Base-by-base conservation (phyloP, 2,329 filamentous ascomycete genomes). In the Talaromyces verruculosus region DNA sequence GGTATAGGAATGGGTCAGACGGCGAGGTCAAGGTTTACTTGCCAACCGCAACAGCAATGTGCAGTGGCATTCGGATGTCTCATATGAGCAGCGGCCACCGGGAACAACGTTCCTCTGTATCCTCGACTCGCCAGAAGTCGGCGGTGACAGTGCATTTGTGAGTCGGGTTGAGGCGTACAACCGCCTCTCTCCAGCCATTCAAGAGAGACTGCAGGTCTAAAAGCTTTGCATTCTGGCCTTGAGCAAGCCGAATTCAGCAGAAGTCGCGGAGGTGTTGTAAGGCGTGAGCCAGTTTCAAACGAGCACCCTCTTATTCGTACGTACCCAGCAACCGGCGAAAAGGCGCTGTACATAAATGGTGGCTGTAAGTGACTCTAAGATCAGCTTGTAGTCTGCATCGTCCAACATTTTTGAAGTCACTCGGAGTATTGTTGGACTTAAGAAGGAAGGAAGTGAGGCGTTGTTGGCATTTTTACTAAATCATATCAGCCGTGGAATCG, bases 401-500 rank as follows among this genome's bases (percentile, higher is more conserved):
- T 22, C 35, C 22, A 13, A 37, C n/a, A 19, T 15, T 17, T 17
- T 25, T 19, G 5, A 47, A 67, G 65, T 67, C n/a, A 64, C 65
- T 8, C 55, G 65, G 5, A 57, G 76, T 49, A 81, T 83, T 57
- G 73, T 79, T 5, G 80, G 80, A 3, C 73, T 81, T 33, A 82
- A 81, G 67, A 75, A 80, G 63, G 75, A 79, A 41, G 80, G 82
- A 65, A 77, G 73, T 47, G 75, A 81, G 45, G 73, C 75, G 11
- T 67, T 83, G 25, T 71, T 82, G 8, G 74, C 78, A 25, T 79
- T 79, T 69, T 66, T 81, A 53, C 71, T 75, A 64, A 72, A 65
- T 17, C 61, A 64, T 47, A 64, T 64, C n/a, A 57, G 61, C 25
- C 61, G 61, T 17, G 63, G 67, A 25, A 63, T 55, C 22, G 64